Conservation (phyloP, 306 rosid genomes). For the Dryas drummondii region DNA sequence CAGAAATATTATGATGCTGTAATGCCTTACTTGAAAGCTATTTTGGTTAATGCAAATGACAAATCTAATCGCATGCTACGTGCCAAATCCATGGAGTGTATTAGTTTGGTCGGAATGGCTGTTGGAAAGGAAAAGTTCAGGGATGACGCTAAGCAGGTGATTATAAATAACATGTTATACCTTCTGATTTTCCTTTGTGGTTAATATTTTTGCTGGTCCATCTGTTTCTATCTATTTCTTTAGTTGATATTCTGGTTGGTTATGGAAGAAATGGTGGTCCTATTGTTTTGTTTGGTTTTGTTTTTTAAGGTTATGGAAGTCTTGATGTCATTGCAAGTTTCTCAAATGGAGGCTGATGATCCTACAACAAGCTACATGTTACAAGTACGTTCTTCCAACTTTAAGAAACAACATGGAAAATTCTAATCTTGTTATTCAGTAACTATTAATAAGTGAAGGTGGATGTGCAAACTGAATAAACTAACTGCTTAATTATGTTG, state of each 20-base stretch:
- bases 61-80: constrained; percentile 98
- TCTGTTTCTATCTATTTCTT: background rate
- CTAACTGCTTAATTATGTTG: constrained; percentile 6
- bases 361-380: constrained; percentile 97
- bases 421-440: background rate
- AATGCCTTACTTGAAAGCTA: constrained; percentile 90
- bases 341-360: constrained; percentile 91
- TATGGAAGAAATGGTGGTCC: background rate
- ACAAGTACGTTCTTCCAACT: constrained; percentile 48
- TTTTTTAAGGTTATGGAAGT: constrained; percentile 41
- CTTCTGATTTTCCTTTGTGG: background rate
- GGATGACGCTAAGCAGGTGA: constrained; percentile 95
- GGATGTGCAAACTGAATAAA: background rate
- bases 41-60: constrained; percentile 89
- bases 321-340: constrained; percentile 92
- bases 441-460: background rate
- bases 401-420: background rate
- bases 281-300: background rate
- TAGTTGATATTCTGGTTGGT: background rate
- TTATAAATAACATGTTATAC: constrained; percentile 29
- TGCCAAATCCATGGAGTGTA: constrained; percentile 98
- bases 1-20: constrained; percentile 90
- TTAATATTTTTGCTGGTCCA: background rate
- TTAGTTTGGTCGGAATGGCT: constrained; percentile 98
- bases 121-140: constrained; percentile 96